Evolutionary conservation across 208 protist genomes (phyloP).

Genomic region (Leishmania gerbilli): DNA sequence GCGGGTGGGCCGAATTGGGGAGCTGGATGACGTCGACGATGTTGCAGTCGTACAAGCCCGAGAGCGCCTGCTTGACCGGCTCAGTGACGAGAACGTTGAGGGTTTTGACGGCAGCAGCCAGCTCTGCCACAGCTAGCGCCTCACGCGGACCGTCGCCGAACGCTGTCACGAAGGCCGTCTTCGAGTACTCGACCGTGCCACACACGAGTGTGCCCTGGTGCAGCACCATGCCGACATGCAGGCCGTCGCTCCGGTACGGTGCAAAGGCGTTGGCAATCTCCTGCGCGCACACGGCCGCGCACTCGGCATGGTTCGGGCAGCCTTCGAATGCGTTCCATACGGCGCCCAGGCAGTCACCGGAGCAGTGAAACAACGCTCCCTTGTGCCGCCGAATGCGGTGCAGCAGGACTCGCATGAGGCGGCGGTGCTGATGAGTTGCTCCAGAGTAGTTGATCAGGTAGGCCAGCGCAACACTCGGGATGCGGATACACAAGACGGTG

Average conservation of each 20-base stretch:
- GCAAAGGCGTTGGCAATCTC: constrained; percentile 64
- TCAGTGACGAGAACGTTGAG: constrained; percentile 75
- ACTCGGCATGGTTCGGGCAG: constrained; percentile 67
- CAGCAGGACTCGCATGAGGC: constrained; percentile 78
- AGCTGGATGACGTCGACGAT: constrained; percentile 82
- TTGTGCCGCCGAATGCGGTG: constrained; percentile 68
- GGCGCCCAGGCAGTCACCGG: constrained; percentile 71
- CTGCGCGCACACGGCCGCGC: constrained; percentile 70
- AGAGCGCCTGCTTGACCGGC: constrained; percentile 76
- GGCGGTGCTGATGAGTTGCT: constrained; percentile 66
- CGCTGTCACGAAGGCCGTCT: constrained; percentile 77
- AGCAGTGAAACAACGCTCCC: constrained; percentile 73
- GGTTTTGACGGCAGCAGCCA: constrained; percentile 50
- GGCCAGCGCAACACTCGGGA: constrained; percentile 60
- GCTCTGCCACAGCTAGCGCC: constrained; percentile 57
- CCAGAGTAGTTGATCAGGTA: constrained; percentile 69
- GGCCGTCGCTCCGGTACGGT: constrained; percentile 50
- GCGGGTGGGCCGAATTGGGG: constrained; percentile 41
- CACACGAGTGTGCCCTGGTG: constrained; percentile 82
- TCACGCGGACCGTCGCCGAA: constrained; percentile 75
- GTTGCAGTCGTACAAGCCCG: constrained; percentile 70
- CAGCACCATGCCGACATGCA: constrained; percentile 78
- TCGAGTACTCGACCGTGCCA: constrained; percentile 76
- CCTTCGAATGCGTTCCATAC: constrained; percentile 88
- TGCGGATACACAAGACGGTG: constrained; percentile 69